These are phyloP conservation scores for Sporodiniella umbellata DNA, from an alignment of 371 early-diverging fungal species.

Conservation along the genomic window DNA sequence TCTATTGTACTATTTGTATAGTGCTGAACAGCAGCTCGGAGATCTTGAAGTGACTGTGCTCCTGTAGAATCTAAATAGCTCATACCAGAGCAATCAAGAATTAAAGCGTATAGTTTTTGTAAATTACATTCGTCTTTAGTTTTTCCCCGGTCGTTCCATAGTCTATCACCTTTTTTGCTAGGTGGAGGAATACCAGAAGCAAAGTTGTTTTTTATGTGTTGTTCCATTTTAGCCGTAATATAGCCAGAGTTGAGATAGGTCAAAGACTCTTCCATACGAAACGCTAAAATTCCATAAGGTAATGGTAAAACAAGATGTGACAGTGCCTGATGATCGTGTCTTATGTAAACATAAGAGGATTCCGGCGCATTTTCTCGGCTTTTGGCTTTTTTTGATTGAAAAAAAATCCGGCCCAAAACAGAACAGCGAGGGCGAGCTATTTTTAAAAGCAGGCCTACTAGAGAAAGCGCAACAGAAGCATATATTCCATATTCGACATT, in stretches of 20 bases:
- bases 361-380: conserved; percentile 1
- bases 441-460: conserved; percentile 55
- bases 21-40: conserved; percentile 13
- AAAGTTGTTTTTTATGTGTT: conserved; percentile 22
- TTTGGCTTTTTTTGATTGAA: background rate
- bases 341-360: conserved; percentile 13
- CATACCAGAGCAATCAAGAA: conserved; percentile 59
- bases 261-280: conserved; percentile 55
- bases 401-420: conserved; percentile 27
- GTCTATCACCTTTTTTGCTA: conserved; percentile 14
- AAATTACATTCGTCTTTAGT: conserved; percentile 6
- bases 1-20: conserved; percentile 21
- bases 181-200: conserved; percentile 12
- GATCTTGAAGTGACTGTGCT: conserved; percentile 20
- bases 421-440: conserved; percentile 59
- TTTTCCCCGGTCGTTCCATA: conserved; percentile 13
- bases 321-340: conserved; percentile 14
- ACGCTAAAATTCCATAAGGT: conserved; percentile 55
- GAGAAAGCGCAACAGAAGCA: conserved; percentile 51
- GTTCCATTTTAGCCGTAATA: conserved; percentile 31
- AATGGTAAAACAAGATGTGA: conserved; percentile 15
- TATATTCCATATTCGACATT: conserved; percentile 65
- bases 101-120: conserved; percentile 48
- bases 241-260: conserved; percentile 62
- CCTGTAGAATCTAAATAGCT: conserved; percentile 49